Evolutionary conservation across 164 flowering plant genomes (phyloP).

Genomic region (Cinnamomum micranthum): DNA sequence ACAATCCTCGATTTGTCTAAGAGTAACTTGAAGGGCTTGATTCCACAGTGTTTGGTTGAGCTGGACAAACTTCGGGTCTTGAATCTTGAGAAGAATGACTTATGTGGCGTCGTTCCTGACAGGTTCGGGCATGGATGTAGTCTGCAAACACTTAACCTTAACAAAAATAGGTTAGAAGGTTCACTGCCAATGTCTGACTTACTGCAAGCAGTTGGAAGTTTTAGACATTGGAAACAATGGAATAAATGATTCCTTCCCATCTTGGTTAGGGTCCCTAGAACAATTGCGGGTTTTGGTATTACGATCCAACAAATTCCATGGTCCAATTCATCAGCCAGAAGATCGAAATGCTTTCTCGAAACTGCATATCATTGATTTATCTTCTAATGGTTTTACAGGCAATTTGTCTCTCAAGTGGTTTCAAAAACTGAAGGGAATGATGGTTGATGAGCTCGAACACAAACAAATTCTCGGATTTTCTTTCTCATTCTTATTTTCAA

Average conservation of each 20-base stretch:
- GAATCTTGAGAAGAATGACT: neutral
- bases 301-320: neutral
- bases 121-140: neutral
- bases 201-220: neutral
- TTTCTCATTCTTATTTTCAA: neutral
- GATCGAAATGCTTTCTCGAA: neutral
- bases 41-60: neutral
- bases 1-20: neutral
- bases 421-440: conserved; percentile 26
- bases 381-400: conserved; percentile 14
- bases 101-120: neutral
- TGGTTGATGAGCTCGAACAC: neutral
- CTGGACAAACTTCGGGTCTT: neutral
- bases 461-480: neutral
- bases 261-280: neutral
- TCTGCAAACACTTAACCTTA: neutral
- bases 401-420: conserved; percentile 3
- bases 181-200: neutral
- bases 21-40: neutral
- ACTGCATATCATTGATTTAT: conserved; percentile 19
- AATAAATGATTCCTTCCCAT: conserved; percentile 1
- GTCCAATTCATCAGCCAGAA: neutral
- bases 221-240: neutral
- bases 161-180: neutral
- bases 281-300: neutral